These are phyloP conservation scores for Boehmeria nivea DNA, from an alignment of 306 rosid genomes.

Conservation along the genomic window DNA sequence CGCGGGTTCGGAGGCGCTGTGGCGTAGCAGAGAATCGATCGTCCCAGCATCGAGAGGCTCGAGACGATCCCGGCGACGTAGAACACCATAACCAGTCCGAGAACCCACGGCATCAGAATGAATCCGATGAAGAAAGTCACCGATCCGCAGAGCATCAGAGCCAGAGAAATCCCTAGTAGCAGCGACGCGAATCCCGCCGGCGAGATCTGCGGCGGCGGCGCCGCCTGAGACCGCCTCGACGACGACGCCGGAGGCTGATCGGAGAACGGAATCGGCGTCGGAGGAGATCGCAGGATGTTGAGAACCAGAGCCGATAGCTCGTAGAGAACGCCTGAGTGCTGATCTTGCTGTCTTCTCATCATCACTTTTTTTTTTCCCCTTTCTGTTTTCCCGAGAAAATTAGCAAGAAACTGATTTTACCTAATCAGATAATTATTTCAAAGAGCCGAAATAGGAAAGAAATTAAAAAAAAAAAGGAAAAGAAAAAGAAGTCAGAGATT, in stretches of 20 bases:
- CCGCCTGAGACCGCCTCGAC: constrained; percentile 12
- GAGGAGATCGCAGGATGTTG: constrained; percentile 64
- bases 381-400: neutral
- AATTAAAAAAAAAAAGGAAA: no score
- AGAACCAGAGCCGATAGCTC: constrained; percentile 67
- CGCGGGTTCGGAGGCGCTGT: constrained; percentile 39
- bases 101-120: constrained; percentile 88
- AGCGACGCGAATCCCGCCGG: constrained; percentile 80
- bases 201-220: constrained; percentile 40
- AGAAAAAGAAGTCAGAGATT: neutral
- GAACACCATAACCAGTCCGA: constrained; percentile 63
- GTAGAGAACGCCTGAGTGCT: constrained; percentile 48
- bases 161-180: constrained; percentile 68
- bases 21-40: constrained; percentile 58
- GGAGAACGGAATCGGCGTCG: constrained; percentile 43
- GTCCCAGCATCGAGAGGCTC: constrained; percentile 52
- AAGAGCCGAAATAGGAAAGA: neutral
- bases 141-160: constrained; percentile 92
- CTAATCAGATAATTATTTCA: neutral
- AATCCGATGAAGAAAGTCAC: constrained; percentile 87
- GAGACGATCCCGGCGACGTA: constrained; percentile 73
- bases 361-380: constrained; percentile 19
- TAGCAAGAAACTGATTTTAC: neutral
- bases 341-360: constrained; percentile 51
- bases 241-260: constrained; percentile 20